Conservation (phyloP, 331 rosid genomes). For the Dryas integrifolia region DNA sequence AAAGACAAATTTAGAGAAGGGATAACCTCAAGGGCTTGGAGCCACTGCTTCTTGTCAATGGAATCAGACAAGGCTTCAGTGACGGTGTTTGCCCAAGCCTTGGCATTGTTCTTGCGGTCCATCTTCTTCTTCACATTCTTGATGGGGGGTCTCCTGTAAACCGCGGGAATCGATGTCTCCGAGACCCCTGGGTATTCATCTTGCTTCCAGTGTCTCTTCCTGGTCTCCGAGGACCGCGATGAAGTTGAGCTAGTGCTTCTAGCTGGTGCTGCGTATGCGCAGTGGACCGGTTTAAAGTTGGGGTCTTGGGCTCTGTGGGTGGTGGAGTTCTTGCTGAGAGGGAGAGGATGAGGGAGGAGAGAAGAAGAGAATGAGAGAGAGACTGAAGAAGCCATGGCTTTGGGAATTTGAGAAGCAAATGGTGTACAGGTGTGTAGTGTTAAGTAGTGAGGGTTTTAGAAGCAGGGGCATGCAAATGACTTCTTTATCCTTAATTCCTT, state of each 20-base stretch:
- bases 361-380: conserved; percentile 73
- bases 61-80: conserved; percentile 70
- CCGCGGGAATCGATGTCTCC: conserved; percentile 33
- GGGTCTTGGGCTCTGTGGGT: conserved; percentile 30
- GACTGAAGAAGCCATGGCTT: conserved; percentile 63
- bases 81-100: conserved; percentile 91
- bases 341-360: conserved; percentile 40
- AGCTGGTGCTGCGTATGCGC: conserved; percentile 42
- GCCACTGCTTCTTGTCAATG: conserved; percentile 77
- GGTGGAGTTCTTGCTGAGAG: conserved; percentile 22
- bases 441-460: background rate
- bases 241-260: conserved; percentile 25
- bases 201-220: conserved; percentile 77
- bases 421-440: too few relatives aligned
- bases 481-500: background rate
- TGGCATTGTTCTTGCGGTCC: conserved; percentile 64
- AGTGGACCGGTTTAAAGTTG: conserved; percentile 20
- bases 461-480: background rate
- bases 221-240: conserved; percentile 35
- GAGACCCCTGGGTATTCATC: conserved; percentile 78
- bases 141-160: conserved; percentile 49
- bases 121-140: conserved; percentile 78
- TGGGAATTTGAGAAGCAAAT: background rate
- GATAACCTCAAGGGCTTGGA: conserved; percentile 84
- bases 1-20: conserved; percentile 7